phyloP scores from a whole-genome alignment of 225 moss, liverwort and hornwort genomes.

The Anthoceros angustus region DNA sequence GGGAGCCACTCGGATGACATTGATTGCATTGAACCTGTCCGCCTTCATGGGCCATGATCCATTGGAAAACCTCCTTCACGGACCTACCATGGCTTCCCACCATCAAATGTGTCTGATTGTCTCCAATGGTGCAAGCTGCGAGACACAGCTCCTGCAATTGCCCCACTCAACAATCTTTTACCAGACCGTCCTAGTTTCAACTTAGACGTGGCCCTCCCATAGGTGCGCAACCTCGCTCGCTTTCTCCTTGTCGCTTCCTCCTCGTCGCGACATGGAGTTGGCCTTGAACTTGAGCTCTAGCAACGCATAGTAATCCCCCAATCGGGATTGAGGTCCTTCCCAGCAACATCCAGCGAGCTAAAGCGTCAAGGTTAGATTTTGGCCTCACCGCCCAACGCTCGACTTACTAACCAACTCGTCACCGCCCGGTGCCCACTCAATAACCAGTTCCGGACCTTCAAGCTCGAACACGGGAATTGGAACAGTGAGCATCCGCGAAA shows the following conservation, averaged over 20 bases:
- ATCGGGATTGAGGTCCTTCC: no score
- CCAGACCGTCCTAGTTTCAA: constrained; percentile 55
- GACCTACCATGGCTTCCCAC: constrained; percentile 49
- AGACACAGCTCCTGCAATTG: constrained; percentile 66
- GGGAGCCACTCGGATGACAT: constrained; percentile 67
- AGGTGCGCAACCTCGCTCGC: constrained; percentile 7
- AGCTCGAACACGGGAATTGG: background rate
- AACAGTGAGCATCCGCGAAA: background rate
- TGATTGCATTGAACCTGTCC: constrained; percentile 71
- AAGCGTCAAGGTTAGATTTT: background rate
- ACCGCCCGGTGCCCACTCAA: background rate
- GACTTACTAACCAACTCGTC: constrained; percentile 2
- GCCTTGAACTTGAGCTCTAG: background rate
- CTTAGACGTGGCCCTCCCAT: constrained; percentile 27
- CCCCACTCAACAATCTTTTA: constrained; percentile 56
- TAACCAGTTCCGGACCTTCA: background rate
- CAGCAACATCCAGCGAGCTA: background rate
- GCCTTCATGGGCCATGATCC: constrained; percentile 57
- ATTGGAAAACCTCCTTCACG: constrained; percentile 34
- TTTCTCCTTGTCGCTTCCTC: constrained; percentile 10
- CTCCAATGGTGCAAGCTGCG: constrained; percentile 68
- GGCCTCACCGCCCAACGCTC: background rate
- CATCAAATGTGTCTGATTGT: constrained; percentile 78
- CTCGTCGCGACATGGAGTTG: background rate
- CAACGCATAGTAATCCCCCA: background rate